A percentile compares a stretch with the other conserved stretches of the same genome.
These are phyloP conservation scores for Eustoma russellianum DNA, from an alignment of 257 asterid genomes.

Conservation along the genomic window DNA sequence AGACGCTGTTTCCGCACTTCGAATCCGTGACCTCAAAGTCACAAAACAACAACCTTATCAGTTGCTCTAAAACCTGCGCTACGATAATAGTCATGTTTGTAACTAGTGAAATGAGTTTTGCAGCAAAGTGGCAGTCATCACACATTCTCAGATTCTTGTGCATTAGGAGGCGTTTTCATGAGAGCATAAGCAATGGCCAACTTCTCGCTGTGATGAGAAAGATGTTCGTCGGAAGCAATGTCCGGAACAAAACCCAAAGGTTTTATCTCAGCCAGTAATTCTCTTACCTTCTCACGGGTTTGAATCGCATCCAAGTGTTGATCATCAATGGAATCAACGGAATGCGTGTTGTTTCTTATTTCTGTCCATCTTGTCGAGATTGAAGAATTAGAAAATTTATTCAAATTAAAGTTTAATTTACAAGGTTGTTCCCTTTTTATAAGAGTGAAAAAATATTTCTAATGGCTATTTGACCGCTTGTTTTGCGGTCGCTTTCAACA, in stretches of 20 bases:
- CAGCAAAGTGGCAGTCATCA: constrained; percentile 81
- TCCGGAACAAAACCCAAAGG: constrained; percentile 58
- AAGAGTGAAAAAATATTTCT: no score
- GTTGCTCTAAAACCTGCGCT: no score
- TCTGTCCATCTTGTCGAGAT: no score
- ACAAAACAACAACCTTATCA: no score
- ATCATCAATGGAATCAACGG: constrained; percentile 55
- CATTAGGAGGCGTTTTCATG: constrained; percentile 55
- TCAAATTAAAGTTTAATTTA: no score
- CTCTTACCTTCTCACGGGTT: constrained; percentile 46
- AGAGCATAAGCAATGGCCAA: constrained; percentile 78
- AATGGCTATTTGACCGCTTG: no score
- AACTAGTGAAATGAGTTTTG: constrained; percentile 47
- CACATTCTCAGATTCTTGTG: constrained; percentile 81
- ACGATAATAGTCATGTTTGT: constrained; percentile 49
- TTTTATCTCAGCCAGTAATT: constrained; percentile 49
- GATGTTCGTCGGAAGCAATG: constrained; percentile 39
- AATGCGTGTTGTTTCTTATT: constrained; percentile 52
- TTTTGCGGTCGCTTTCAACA: no score
- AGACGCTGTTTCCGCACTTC: no score
- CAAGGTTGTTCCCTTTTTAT: no score
- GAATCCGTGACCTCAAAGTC: no score
- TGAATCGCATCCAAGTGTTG: constrained; percentile 42
- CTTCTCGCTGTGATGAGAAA: constrained; percentile 78
- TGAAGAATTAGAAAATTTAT: no score